Conservation (phyloP, 331 rosid genomes). For the Malus hybrid region DNA sequence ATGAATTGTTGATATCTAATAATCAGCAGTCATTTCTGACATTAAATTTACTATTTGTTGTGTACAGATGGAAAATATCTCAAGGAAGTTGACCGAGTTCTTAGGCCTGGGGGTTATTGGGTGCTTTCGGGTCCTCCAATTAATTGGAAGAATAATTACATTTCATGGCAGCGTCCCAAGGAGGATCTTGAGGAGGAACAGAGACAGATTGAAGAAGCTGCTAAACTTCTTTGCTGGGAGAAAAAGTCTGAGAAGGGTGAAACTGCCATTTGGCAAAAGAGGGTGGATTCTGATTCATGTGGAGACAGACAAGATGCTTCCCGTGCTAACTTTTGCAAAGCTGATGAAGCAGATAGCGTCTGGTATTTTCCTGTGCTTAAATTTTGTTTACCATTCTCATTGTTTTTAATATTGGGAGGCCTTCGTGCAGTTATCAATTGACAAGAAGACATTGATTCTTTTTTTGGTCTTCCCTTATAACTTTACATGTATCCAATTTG, state of each 20-base stretch:
- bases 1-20: background rate
- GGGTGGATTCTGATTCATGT: slow-evolving; percentile 60
- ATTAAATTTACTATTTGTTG: slow-evolving; percentile 10
- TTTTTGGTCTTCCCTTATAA: background rate
- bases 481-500: background rate
- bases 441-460: background rate
- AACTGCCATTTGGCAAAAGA: slow-evolving; percentile 86
- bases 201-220: slow-evolving; percentile 67
- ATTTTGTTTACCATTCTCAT: background rate
- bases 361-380: slow-evolving; percentile 40
- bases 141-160: slow-evolving; percentile 75
- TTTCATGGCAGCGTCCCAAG: slow-evolving; percentile 81
- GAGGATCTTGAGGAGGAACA: slow-evolving; percentile 86
- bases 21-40: background rate
- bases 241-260: slow-evolving; percentile 76
- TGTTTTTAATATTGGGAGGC: background rate
- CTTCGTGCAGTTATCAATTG: background rate
- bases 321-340: slow-evolving; percentile 45
- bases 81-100: slow-evolving; percentile 93
- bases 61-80: slow-evolving; percentile 73
- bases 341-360: slow-evolving; percentile 53
- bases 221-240: slow-evolving; percentile 96
- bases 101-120: slow-evolving; percentile 99
- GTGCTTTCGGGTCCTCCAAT: slow-evolving; percentile 96
- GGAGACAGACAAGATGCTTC: slow-evolving; percentile 58